Evolutionary conservation across 1,139 yeast species (phyloP).

Genomic region (Debaryomyces coudertii): DNA sequence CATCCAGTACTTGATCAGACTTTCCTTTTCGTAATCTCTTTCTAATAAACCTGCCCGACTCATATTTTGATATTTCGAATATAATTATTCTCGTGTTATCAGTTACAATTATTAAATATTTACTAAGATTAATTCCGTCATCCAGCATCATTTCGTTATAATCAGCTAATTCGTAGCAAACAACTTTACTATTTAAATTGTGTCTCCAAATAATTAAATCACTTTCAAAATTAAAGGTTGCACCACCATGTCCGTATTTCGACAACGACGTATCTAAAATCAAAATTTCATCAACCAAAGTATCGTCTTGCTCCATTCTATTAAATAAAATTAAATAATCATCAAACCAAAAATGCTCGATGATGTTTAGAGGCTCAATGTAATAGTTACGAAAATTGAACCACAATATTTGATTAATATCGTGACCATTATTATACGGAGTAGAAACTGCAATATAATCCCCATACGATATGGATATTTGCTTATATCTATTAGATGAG

Average conservation of each 20-base stretch:
- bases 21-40: neutral
- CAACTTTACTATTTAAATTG: slow-evolving; percentile 34
- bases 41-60: slow-evolving; percentile 6
- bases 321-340: slow-evolving; percentile 42
- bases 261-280: slow-evolving; percentile 38
- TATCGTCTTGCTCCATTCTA: slow-evolving; percentile 27
- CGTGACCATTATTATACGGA: slow-evolving; percentile 30
- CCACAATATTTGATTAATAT: slow-evolving; percentile 44
- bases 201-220: slow-evolving; percentile 48
- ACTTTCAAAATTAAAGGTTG: slow-evolving; percentile 38
- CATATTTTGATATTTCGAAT: slow-evolving; percentile 27
- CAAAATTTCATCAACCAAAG: slow-evolving; percentile 40
- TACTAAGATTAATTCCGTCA: slow-evolving; percentile 5
- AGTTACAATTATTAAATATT: slow-evolving; percentile 35
- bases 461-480: slow-evolving; percentile 37
- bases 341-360: slow-evolving; percentile 40
- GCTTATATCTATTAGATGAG: slow-evolving; percentile 30
- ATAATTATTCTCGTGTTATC: slow-evolving; percentile 34
- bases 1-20: slow-evolving; percentile 1
- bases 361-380: slow-evolving; percentile 38
- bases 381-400: slow-evolving; percentile 40
- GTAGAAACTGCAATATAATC: slow-evolving; percentile 40
- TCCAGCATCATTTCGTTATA: slow-evolving; percentile 9
- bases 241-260: slow-evolving; percentile 39
- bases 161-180: slow-evolving; percentile 27